Percentiles rank a stretch among this genome's conserved stretches.
Conservation (phyloP, 805 yeast genomes). For the Candida golubevii region DNA sequence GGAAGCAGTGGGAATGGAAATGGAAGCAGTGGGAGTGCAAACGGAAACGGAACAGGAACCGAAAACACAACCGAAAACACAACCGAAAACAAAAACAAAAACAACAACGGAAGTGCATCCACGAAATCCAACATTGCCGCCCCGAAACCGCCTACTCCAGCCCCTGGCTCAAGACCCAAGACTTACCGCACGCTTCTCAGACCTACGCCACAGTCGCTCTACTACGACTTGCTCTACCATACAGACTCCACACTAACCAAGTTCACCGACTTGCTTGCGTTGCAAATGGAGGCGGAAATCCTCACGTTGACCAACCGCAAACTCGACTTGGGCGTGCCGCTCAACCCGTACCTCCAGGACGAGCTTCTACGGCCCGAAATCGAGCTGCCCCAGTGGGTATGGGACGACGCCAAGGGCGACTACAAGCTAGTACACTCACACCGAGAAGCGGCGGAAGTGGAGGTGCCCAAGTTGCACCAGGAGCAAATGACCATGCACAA, state of each 20-base stretch:
- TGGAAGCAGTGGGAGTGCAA: no score
- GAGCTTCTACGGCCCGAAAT: conserved; percentile 46
- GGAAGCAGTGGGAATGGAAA: not conserved
- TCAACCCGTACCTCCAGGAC: conserved; percentile 58
- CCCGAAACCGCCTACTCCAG: not conserved
- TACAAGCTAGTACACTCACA: conserved; percentile 28
- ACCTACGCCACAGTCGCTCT: conserved; percentile 76
- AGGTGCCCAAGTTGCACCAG: conserved; percentile 36
- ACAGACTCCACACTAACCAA: conserved; percentile 72
- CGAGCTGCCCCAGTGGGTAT: conserved; percentile 45
- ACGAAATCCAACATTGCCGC: not conserved
- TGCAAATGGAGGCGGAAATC: conserved; percentile 85
- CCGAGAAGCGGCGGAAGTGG: conserved; percentile 26
- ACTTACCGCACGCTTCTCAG: conserved; percentile 72
- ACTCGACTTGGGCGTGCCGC: conserved; percentile 66
- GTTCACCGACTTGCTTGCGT: conserved; percentile 73
- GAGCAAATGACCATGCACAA: conserved; percentile 53
- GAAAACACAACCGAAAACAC: not conserved
- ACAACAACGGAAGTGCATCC: not conserved
- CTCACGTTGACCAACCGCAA: conserved; percentile 74
- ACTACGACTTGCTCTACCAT: conserved; percentile 79
- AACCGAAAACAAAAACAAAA: not conserved
- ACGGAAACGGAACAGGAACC: not conserved
- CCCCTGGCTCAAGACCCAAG: conserved; percentile 45
- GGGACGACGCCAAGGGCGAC: conserved; percentile 32